Evolutionary conservation across 192 early-diverging fungal genomes (phyloP), one percentile per base, ranked within the genome.

Genomic region (Coemansia sp.): DNA sequence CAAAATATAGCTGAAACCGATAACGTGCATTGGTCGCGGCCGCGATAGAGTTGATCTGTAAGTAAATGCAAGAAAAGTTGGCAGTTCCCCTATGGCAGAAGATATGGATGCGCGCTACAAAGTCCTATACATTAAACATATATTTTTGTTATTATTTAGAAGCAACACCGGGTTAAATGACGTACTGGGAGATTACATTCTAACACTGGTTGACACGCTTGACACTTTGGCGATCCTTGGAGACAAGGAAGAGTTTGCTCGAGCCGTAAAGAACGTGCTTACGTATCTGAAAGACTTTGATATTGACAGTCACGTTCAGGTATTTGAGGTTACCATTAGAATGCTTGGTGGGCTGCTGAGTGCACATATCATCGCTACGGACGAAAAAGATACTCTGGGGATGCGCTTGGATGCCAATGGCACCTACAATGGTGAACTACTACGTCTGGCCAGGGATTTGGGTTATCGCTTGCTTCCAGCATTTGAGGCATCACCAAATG

Each of bases 291-390:
- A 78, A 10, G 53, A 66, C 23, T 96, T 96, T 68, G 82, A 96
- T 71, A 80, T 88, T 62, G 88, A 98, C 76, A 88, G 84, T 54
- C 85, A 90, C 52, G 93, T 98, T 6, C 94, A 96, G 74, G 92
- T 97, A 10, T 98, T 98, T 83, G 96, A 98, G 79, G 85, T 90
- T 24, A 96, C 92, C 32, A 98, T 98, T 55, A 81, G 96, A 24
- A 85, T 92, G 51, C 75, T 98, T 12, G 96, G 96, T 3, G 93
- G 89, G 6, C 81, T 97, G 62, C 66, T 98, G 6, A 93, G 93
- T 7, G 96, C 87, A 10, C 96, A 98, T 65, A 76, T 93, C 27
- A 85, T 95, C 34, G 94, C 93, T 1, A 85, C 85, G 0, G 89
- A 93, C 67, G 74, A 80, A 7, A 49, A 68, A 3, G 83, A 87